Evolutionary conservation across 331 rosid species (phyloP), one percentile per base, ranked within the genome.

Genomic region (Saraca asoca): DNA sequence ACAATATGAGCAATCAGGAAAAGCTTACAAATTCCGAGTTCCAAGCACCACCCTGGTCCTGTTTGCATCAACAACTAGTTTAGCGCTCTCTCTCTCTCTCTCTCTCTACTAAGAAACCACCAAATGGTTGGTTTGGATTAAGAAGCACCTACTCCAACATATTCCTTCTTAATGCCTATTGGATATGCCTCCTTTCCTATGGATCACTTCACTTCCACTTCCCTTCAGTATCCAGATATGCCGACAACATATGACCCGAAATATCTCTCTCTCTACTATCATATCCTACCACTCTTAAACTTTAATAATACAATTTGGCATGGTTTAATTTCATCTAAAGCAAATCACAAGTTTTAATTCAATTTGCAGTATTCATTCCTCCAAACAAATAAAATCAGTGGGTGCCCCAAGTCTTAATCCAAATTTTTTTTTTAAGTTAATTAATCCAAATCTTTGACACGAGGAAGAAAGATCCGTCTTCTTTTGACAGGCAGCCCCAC

Each of bases 101-200:
- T 67, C 33, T 24, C 64, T 14, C 75, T 7, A 18, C 14, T n/a
- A 14, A 48, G 45, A 45, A 53, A 65, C 35, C 29, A 56, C 76
- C 81, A 80, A 48, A 51, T 82, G 95, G 80, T 68, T 58, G 88
- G 79, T 62, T 51, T 44, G 59, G 76, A 80, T 68, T 62, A 35
- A 72, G 70, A 62, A 65, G 16, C 79, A 78, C 85, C 91, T 65
- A 85, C 85, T 66, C 51, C 82, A 51, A 11, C 46, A 9, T 29
- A 43, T 42, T 24, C 50, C 12, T 53, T 17, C 17, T 10, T 58
- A 4, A 9, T 13, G 15, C 6, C 44, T 1, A 24, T 33, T 29
- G 34, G 11, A 0, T n/a, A n/a, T 58, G 19, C 52, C 76, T 61
- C 60, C 56, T 13, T 56, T 60, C 41, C 31, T 1, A 7, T 56